Evolutionary conservation across 1,139 yeast genomes (phyloP).

Genomic region (Waltiozyma sp.): DNA sequence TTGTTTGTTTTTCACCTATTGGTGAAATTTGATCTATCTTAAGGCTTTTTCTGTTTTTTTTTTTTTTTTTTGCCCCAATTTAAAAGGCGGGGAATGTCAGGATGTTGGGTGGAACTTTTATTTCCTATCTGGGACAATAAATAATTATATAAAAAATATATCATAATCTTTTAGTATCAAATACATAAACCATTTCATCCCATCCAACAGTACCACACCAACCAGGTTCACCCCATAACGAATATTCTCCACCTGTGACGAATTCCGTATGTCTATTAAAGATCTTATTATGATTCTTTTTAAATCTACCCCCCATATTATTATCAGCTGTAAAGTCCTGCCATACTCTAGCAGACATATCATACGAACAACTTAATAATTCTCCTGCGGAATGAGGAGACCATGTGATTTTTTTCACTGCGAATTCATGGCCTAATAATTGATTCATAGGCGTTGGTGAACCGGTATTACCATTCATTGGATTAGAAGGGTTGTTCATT

Average conservation of each 20-base stretch:
- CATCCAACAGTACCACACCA: constrained; percentile 94
- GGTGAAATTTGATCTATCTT: no score
- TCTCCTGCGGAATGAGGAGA: constrained; percentile 75
- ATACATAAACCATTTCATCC: constrained; percentile 92
- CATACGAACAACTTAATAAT: constrained; percentile 72
- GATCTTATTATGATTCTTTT: constrained; percentile 36
- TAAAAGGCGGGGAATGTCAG: background rate
- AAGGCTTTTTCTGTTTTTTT: no score
- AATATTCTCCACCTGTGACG: constrained; percentile 92
- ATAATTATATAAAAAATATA: no score
- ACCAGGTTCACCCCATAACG: constrained; percentile 93
- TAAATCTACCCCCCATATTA: constrained; percentile 11
- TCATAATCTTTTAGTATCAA: constrained; percentile 49
- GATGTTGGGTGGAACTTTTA: background rate
- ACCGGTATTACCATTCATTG: constrained; percentile 25
- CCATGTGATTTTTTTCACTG: constrained; percentile 76
- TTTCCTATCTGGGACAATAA: background rate
- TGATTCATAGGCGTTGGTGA: constrained; percentile 71
- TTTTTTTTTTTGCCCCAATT: no score
- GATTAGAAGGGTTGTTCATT: constrained; percentile 22
- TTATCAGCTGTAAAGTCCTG: constrained; percentile 39
- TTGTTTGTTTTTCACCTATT: no score
- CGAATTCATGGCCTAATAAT: constrained; percentile 79
- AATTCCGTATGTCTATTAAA: constrained; percentile 75
- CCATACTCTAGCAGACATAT: constrained; percentile 90